A percentile compares a stretch with the other conserved stretches of the same genome.
Evolutionary conservation across 1,284 basidiomycete genomes (phyloP).

Genomic region (Cutaneotrichosporon spelunceum): DNA sequence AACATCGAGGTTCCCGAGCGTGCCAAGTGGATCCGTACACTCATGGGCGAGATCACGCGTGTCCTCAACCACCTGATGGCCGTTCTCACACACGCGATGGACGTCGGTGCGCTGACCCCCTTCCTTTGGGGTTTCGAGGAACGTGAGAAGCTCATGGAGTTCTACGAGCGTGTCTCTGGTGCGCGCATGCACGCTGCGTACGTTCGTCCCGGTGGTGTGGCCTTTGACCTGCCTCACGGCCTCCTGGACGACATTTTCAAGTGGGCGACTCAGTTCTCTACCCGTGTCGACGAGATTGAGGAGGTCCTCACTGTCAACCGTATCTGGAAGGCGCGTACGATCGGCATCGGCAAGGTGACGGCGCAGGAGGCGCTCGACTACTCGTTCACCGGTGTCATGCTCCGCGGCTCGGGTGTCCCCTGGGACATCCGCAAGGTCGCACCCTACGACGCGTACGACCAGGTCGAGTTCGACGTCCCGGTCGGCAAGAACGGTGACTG

Average conservation of each 20-base stretch:
- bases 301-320: conserved; percentile 96
- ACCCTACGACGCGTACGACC: conserved; percentile 96
- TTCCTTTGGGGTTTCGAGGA: conserved; percentile 99
- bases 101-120: conserved; percentile 95
- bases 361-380: conserved; percentile 91
- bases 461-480: conserved; percentile 97
- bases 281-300: conserved; percentile 90
- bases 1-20: conserved; percentile 99
- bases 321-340: conserved; percentile 94
- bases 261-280: conserved; percentile 91
- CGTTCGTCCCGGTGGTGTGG: conserved; percentile 95
- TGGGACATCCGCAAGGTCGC: conserved; percentile 93
- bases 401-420: conserved; percentile 85
- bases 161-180: conserved; percentile 98
- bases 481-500: conserved; percentile 97
- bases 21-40: conserved; percentile 96
- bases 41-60: conserved; percentile 97
- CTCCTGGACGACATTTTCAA: conserved; percentile 95
- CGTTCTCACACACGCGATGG: conserved; percentile 67
- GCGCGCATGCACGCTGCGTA: conserved; percentile 98
- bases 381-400: conserved; percentile 95
- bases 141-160: conserved; percentile 99
- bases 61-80: conserved; percentile 98
- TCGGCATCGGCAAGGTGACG: conserved; percentile 86
- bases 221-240: conserved; percentile 95